Conservation (phyloP, 1,284 basidiomycete species). For the Malassezia obtusa region DNA sequence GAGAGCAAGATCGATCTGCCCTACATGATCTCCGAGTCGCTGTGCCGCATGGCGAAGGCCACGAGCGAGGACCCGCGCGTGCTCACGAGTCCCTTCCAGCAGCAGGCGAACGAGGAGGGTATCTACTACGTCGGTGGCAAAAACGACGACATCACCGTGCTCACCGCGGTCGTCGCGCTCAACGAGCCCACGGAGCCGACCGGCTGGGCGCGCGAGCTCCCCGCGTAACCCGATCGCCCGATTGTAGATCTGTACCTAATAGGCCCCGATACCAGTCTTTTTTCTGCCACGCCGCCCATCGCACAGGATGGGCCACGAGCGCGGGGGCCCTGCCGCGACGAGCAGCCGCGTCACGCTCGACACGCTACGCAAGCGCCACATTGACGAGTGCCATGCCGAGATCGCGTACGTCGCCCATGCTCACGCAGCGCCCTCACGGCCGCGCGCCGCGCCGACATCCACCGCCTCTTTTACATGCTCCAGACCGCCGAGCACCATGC, state of each 20-base stretch:
- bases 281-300: background rate
- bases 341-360: constrained; percentile 13
- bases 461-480: constrained; percentile 5
- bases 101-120: constrained; percentile 54
- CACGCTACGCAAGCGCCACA: background rate
- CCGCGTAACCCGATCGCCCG: background rate
- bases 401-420: constrained; percentile 1
- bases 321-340: background rate
- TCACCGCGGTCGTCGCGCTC: constrained; percentile 48
- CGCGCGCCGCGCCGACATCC: background rate
- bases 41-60: constrained; percentile 52
- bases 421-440: constrained; percentile 1
- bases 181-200: background rate
- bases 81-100: constrained; percentile 53
- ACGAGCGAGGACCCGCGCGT: constrained; percentile 53
- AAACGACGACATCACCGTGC: constrained; percentile 50
- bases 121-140: constrained; percentile 49
- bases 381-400: background rate
- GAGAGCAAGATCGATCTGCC: constrained; percentile 17
- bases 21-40: constrained; percentile 6
- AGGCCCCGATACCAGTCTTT: constrained; percentile 5
- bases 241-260: constrained; percentile 1
- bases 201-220: background rate
- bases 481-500: background rate
- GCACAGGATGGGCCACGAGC: background rate